Conservation (phyloP, 208 protist genomes). For the Crithidia expoeki region DNA sequence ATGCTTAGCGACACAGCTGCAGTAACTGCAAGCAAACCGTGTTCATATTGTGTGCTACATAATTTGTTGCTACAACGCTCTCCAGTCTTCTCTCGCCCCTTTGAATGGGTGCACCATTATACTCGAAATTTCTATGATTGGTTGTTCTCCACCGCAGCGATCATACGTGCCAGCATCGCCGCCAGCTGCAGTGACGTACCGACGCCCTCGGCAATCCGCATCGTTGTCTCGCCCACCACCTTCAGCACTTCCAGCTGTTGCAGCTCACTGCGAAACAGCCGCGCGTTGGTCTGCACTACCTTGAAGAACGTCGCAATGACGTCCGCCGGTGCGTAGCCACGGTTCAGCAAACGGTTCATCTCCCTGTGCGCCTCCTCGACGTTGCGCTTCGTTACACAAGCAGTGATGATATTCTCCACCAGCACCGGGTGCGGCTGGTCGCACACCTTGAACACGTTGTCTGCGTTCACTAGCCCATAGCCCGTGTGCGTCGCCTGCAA, state of each 20-base stretch:
- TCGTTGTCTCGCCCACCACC: constrained; percentile 85
- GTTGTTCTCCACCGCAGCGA: constrained; percentile 36
- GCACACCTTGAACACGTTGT: constrained; percentile 99
- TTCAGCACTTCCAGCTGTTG: constrained; percentile 83
- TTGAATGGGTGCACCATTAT: not conserved
- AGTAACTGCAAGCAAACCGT: not conserved
- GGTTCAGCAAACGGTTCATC: constrained; percentile 79
- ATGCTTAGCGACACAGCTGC: no score
- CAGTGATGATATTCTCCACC: constrained; percentile 90
- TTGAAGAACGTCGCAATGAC: constrained; percentile 97
- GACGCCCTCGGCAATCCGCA: constrained; percentile 88
- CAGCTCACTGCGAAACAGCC: constrained; percentile 67
- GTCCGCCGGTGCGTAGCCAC: constrained; percentile 96
- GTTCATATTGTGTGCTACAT: not conserved
- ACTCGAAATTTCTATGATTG: constrained; percentile 25
- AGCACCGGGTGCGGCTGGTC: constrained; percentile 98
- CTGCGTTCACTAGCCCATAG: constrained; percentile 95
- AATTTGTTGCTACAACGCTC: not conserved
- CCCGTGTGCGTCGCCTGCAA: constrained; percentile 97
- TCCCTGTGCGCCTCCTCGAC: constrained; percentile 78
- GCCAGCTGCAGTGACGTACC: constrained; percentile 86
- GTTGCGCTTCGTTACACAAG: constrained; percentile 82
- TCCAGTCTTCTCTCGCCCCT: not conserved
- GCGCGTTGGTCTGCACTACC: constrained; percentile 66
- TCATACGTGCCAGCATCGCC: constrained; percentile 81